Evolutionary conservation across 2,329 filamentous ascomycete species (phyloP).

Genomic region (Alternaria longipes): DNA sequence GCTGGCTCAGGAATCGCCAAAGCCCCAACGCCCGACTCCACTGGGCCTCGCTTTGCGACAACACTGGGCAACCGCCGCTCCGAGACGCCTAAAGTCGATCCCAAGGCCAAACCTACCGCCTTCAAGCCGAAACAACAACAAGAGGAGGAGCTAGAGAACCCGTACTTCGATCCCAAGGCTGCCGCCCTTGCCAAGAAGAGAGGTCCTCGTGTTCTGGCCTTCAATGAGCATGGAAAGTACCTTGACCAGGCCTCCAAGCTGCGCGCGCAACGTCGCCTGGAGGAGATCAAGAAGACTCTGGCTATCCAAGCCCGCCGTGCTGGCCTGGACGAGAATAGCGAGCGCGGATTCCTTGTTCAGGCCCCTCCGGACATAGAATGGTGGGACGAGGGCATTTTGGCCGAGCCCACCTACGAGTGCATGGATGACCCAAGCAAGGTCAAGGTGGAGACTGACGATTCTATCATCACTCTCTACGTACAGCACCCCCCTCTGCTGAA

Average conservation of each 20-base stretch:
- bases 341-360: constrained; percentile 88
- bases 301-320: constrained; percentile 86
- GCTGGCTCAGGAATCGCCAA: constrained; percentile 70
- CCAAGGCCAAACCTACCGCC: constrained; percentile 39
- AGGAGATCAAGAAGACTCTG: constrained; percentile 94
- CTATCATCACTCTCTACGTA: constrained; percentile 88
- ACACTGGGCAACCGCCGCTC: constrained; percentile 64
- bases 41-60: constrained; percentile 63
- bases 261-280: constrained; percentile 84
- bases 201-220: constrained; percentile 78
- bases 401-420: constrained; percentile 76
- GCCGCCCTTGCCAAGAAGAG: constrained; percentile 61
- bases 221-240: constrained; percentile 97
- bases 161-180: constrained; percentile 80
- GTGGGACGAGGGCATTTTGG: constrained; percentile 93
- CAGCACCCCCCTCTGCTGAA: constrained; percentile 93
- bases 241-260: constrained; percentile 92
- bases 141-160: constrained; percentile 73
- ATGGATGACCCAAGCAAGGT: constrained; percentile 72
- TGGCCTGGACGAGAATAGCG: constrained; percentile 93
- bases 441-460: constrained; percentile 80
- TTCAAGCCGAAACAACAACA: constrained; percentile 52
- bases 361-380: constrained; percentile 89
- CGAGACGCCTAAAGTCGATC: constrained; percentile 48
- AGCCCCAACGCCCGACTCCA: constrained; percentile 51